Conservation (phyloP, 768 basidiomycete genomes). For the Kwoniella mangroviensis region DNA sequence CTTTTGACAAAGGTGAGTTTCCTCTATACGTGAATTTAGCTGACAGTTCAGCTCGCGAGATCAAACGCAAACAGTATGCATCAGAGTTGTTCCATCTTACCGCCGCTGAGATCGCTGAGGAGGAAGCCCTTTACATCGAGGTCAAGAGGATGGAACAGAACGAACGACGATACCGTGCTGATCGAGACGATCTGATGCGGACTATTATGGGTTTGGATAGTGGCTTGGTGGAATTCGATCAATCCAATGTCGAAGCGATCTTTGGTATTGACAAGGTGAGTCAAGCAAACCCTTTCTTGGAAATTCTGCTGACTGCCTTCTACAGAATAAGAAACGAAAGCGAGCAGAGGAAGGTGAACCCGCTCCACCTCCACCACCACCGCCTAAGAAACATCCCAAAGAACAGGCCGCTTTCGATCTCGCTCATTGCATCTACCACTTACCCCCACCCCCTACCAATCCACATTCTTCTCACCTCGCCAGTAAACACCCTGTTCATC, state of each 20-base stretch:
- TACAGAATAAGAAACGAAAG: slow-evolving; percentile 55
- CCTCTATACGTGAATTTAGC: neutral
- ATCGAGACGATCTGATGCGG: slow-evolving; percentile 83
- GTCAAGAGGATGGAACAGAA: slow-evolving; percentile 93
- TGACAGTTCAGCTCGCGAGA: slow-evolving; percentile 72
- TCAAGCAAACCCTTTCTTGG: neutral
- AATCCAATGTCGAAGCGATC: slow-evolving; percentile 36
- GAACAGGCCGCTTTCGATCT: slow-evolving; percentile 43
- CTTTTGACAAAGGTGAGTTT: slow-evolving; percentile 81
- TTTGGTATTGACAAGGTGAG: slow-evolving; percentile 53
- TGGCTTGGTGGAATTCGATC: slow-evolving; percentile 70
- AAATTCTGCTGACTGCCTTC: neutral
- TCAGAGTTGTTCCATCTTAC: slow-evolving; percentile 85
- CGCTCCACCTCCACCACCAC: slow-evolving; percentile 1
- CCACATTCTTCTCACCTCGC: slow-evolving; percentile 48
- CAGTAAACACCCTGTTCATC: slow-evolving; percentile 46
- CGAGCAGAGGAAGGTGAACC: slow-evolving; percentile 43
- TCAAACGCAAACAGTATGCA: slow-evolving; percentile 84
- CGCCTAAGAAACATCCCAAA: slow-evolving; percentile 38
- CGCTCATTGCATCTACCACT: slow-evolving; percentile 50
- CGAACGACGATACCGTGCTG: slow-evolving; percentile 82
- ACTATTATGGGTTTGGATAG: slow-evolving; percentile 84
- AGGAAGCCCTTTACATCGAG: slow-evolving; percentile 91
- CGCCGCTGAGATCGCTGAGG: slow-evolving; percentile 85
- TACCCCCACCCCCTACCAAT: slow-evolving; percentile 31